These are phyloP conservation scores for Pholiota microspora DNA, from an alignment of 768 basidiomycete genomes.

Conservation along the genomic window DNA sequence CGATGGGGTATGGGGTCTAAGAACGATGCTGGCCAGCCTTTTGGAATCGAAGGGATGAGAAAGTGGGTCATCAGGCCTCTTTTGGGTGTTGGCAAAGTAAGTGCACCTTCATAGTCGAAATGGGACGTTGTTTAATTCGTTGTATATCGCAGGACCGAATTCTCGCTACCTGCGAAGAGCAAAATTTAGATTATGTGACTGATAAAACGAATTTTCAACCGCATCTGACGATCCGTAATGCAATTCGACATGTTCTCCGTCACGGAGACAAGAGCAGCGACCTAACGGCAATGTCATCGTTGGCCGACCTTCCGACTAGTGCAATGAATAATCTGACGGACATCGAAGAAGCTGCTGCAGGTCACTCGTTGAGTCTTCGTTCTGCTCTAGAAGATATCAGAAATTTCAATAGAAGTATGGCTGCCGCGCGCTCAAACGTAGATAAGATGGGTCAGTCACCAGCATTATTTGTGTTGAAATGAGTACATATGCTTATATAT, in stretches of 20 bases:
- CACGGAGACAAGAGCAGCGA: not conserved
- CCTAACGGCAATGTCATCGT: constrained; percentile 7
- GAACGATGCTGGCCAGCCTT: constrained; percentile 32
- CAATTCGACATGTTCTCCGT: constrained; percentile 48
- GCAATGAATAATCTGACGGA: constrained; percentile 30
- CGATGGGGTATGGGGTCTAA: constrained; percentile 77
- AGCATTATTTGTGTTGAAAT: not conserved
- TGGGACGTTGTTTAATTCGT: constrained; percentile 3
- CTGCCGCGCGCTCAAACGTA: constrained; percentile 33
- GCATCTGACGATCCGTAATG: constrained; percentile 67
- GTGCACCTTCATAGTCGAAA: not conserved
- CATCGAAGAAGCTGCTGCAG: constrained; percentile 29
- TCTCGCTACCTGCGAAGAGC: constrained; percentile 71
- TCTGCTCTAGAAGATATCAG: constrained; percentile 36
- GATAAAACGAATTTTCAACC: constrained; percentile 80
- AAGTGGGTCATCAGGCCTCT: constrained; percentile 75
- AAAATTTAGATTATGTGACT: constrained; percentile 57
- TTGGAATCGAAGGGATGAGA: constrained; percentile 57
- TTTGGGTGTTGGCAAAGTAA: constrained; percentile 66
- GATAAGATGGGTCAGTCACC: constrained; percentile 42
- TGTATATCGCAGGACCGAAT: constrained; percentile 62
- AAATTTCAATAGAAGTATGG: constrained; percentile 33
- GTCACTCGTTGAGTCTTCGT: constrained; percentile 29
- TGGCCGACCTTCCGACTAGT: constrained; percentile 23
- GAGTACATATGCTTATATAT: constrained; percentile 8